phyloP scores from a whole-genome alignment of 164 flowering plant species.

The Tetracentron sinense region DNA sequence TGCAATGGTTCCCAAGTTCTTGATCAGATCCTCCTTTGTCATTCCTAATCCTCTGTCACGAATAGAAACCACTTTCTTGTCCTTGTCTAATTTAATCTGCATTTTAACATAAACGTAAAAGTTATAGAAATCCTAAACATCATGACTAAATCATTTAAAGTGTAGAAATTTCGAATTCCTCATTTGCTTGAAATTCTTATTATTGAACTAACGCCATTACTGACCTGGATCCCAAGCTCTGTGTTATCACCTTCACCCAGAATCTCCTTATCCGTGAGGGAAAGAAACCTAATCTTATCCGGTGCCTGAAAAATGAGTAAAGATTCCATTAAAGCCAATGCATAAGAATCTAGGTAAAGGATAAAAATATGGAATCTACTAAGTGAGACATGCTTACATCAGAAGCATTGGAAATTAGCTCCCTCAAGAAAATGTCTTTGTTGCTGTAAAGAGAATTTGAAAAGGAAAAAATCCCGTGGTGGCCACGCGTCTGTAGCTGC shows the following conservation, averaged over 20 bases:
- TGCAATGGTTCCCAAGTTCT: constrained; percentile 97
- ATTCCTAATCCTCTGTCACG: constrained; percentile 97
- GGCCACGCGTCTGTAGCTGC: no score
- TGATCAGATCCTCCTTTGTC: constrained; percentile 97
- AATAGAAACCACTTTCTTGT: constrained; percentile 81
- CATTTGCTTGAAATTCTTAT: no score
- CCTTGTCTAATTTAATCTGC: constrained; percentile 96
- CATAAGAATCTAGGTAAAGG: neutral
- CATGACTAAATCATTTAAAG: no score
- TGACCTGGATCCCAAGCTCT: constrained; percentile 70
- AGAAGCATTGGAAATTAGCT: constrained; percentile 10
- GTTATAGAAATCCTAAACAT: no score
- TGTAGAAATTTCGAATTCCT: no score
- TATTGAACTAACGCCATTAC: no score
- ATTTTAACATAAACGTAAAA: constrained; percentile 1
- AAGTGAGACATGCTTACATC: constrained; percentile 25
- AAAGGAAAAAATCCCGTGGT: no score
- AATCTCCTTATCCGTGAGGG: constrained; percentile 37
- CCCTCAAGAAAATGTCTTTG: constrained; percentile 7
- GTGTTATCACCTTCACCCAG: constrained; percentile 70
- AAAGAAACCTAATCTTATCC: constrained; percentile 4
- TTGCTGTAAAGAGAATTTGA: constrained; percentile 6
- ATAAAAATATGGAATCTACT: neutral
- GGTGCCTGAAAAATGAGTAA: constrained; percentile 36
- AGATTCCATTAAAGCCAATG: neutral